Evolutionary conservation across 2,329 filamentous ascomycete species (phyloP).

Genomic region (Penicillium sp.): DNA sequence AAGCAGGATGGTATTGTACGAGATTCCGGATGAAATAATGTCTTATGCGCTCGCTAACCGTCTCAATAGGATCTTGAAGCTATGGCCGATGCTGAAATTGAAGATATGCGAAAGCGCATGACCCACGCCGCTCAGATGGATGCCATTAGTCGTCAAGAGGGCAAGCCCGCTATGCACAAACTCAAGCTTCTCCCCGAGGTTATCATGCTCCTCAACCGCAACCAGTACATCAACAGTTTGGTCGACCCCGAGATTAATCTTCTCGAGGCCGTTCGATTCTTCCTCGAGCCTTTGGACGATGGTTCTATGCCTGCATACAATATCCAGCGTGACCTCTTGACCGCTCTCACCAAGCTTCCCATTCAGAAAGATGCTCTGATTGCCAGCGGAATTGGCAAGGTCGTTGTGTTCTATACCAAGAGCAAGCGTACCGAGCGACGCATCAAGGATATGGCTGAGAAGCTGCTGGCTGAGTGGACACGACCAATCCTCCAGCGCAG

Average conservation of each 20-base stretch:
- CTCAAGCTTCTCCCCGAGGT: slow-evolving; percentile 93
- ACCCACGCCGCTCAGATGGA: slow-evolving; percentile 87
- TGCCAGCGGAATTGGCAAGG: slow-evolving; percentile 92
- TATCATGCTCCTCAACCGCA: slow-evolving; percentile 84
- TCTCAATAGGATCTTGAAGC: slow-evolving; percentile 77
- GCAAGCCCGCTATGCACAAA: slow-evolving; percentile 87
- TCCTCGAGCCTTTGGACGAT: slow-evolving; percentile 93
- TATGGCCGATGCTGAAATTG: slow-evolving; percentile 87
- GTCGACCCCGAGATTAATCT: slow-evolving; percentile 96
- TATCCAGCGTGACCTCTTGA: slow-evolving; percentile 94
- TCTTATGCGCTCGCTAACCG: not conserved
- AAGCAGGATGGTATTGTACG: slow-evolving; percentile 88
- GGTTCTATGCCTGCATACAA: slow-evolving; percentile 94
- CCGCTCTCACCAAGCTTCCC: slow-evolving; percentile 76
- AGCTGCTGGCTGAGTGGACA: slow-evolving; percentile 93
- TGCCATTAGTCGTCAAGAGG: slow-evolving; percentile 77
- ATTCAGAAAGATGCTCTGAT: slow-evolving; percentile 90
- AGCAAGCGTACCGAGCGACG: slow-evolving; percentile 85
- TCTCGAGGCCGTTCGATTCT: slow-evolving; percentile 92
- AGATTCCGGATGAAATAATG: too few relatives aligned
- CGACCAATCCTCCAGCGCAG: slow-evolving; percentile 91
- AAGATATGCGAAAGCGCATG: slow-evolving; percentile 86
- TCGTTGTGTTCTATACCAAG: slow-evolving; percentile 95
- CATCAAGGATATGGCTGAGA: slow-evolving; percentile 94
- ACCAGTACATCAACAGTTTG: slow-evolving; percentile 78